Evolutionary conservation across 768 basidiomycete species (phyloP).

Genomic region (Naematelia aurantialba): DNA sequence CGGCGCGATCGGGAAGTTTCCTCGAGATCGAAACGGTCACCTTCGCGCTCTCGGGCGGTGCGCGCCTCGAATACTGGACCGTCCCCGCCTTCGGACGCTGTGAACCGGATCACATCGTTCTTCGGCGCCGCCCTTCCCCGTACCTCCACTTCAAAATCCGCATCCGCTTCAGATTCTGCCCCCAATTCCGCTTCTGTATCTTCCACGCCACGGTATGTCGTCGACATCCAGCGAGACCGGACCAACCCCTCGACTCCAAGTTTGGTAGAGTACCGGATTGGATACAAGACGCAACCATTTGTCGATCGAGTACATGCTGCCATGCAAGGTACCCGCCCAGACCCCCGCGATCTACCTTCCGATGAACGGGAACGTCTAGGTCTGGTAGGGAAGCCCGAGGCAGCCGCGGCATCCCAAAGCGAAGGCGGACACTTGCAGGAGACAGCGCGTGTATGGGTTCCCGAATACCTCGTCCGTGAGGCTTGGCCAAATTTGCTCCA

Average conservation of each 20-base stretch:
- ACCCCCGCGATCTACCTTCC: conserved; percentile 53
- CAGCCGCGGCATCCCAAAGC: neutral
- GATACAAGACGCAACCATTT: conserved; percentile 65
- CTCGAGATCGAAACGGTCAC: neutral
- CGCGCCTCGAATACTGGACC: neutral
- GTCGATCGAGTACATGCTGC: conserved; percentile 65
- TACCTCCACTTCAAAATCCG: conserved; percentile 49
- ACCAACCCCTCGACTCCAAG: conserved; percentile 65
- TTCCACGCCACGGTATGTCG: conserved; percentile 52
- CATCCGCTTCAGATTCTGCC: conserved; percentile 57
- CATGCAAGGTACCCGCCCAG: conserved; percentile 60
- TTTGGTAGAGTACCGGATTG: conserved; percentile 71
- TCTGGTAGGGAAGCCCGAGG: conserved; percentile 31
- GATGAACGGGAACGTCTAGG: conserved; percentile 51
- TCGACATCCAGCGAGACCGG: conserved; percentile 63
- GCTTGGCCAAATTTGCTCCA: conserved; percentile 66
- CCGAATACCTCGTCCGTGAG: conserved; percentile 68
- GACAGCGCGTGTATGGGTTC: conserved; percentile 80
- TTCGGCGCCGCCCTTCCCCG: conserved; percentile 40
- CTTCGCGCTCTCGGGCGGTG: conserved; percentile 2
- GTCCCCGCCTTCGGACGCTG: neutral
- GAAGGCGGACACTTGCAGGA: conserved; percentile 59
- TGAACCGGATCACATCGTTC: conserved; percentile 42
- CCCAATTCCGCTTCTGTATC: conserved; percentile 50
- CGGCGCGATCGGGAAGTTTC: conserved; percentile 52